Base-by-base conservation (phyloP, 495 filamentous ascomycete species). In the Bacidia rubella region DNA sequence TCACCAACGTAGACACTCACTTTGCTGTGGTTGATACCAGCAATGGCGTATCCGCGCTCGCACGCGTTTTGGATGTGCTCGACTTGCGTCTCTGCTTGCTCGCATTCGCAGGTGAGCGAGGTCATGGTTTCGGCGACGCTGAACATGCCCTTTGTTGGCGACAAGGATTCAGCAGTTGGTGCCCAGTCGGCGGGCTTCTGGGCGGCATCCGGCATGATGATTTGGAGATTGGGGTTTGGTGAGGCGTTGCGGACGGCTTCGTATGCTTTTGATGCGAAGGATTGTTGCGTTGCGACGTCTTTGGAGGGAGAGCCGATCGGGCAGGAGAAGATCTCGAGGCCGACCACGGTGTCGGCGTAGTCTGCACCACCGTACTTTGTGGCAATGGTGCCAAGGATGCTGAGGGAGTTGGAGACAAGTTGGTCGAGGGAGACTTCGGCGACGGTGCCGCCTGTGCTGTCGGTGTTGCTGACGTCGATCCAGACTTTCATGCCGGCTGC, bases 311-410 rank as follows among this genome's bases (percentile, higher is more conserved):
- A 65, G 5, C 54, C 56, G 24, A 65, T 58, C 4, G 70, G 70
- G 55, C 71, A 69, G 51, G 69, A 70, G 47, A 66, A 57, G 11
- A 74, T 52, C 51, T 72, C 66, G 39, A 74, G 57, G 24, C 56
- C 70, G 44, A 60, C 53, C 29, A 74, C 70, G 17, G 68, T 65
- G 55, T 70, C 66, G 19, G 63, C 64, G 52, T 68, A 70, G 38
- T 62, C 55, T 38, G 51, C 26, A 22, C 52, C 48, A 12, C 64
- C 70, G 54, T 74, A 73, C 45, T 69, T 68, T n/a, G 53, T 51
- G 7, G 68, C 64, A 35, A 74, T 68, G 24, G 59, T 63, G 43
- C 62, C 55, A 22, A 74, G 59, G 15, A 71, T 57, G 9, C 55
- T 43, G 43, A 67, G 65, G 19, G 65, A 67, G 15, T 53, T 24